Conservation (phyloP, 2,329 filamentous ascomycete species). For the Lachnum nothofagi region DNA sequence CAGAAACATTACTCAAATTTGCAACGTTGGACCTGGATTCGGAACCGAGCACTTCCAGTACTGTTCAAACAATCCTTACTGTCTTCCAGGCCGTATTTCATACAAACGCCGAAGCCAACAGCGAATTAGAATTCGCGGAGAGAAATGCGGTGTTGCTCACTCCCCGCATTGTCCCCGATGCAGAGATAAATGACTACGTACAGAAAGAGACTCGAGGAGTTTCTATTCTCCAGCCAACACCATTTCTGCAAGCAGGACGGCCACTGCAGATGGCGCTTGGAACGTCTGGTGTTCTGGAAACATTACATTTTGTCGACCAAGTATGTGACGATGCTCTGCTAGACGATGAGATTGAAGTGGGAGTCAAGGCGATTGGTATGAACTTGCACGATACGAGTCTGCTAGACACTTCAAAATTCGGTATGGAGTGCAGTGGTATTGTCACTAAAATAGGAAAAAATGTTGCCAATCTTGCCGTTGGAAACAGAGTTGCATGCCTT, state of each 20-base stretch:
- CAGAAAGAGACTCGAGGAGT: conserved; percentile 39
- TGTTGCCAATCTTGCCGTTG: conserved; percentile 28
- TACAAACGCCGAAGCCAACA: neutral
- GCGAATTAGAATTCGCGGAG: conserved; percentile 26
- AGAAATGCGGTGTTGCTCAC: conserved; percentile 27
- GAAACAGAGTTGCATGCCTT: conserved; percentile 35
- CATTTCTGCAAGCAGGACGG: conserved; percentile 35
- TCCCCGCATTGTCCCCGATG: conserved; percentile 22
- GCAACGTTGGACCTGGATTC: conserved; percentile 25
- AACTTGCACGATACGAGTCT: conserved; percentile 38
- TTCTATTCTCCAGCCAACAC: conserved; percentile 34
- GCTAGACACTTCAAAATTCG: conserved; percentile 28
- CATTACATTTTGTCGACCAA: conserved; percentile 27
- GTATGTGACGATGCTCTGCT: conserved; percentile 19
- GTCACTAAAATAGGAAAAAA: conserved; percentile 31
- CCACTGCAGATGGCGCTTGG: conserved; percentile 24
- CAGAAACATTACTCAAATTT: conserved; percentile 25
- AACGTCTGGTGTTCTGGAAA: conserved; percentile 26
- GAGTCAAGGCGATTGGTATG: conserved; percentile 32
- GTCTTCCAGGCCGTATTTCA: conserved; percentile 20
- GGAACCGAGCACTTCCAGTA: conserved; percentile 16
- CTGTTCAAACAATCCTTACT: conserved; percentile 14
- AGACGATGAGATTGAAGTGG: conserved; percentile 25
- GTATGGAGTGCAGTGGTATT: conserved; percentile 34
- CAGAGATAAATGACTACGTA: conserved; percentile 36